Evolutionary conservation across 495 filamentous ascomycete genomes (phyloP).

Genomic region (Staphylotrichum tortipilum): DNA sequence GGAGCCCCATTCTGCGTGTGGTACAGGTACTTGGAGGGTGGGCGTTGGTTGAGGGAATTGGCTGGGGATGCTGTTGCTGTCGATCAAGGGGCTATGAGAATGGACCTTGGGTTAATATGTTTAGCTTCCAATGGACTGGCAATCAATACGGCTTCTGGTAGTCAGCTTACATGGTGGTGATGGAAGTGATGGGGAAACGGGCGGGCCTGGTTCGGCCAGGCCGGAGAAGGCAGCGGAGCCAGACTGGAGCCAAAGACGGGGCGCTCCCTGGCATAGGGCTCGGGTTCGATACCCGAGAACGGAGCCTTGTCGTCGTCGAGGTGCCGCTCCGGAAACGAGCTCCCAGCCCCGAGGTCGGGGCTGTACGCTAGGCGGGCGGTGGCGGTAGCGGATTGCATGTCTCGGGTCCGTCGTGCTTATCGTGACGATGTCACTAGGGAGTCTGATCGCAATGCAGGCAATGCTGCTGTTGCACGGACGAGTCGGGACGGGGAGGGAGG

Average conservation of each 20-base stretch:
- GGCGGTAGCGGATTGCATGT: conserved; percentile 15
- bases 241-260: not conserved
- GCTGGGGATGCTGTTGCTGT: not conserved
- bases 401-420: conserved; percentile 1
- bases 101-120: not conserved
- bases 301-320: conserved; percentile 9
- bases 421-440: conserved; percentile 4
- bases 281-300: not conserved
- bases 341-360: conserved; percentile 10
- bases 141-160: no score
- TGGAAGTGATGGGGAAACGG: not conserved
- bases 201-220: conserved; percentile 1
- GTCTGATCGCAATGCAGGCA: not conserved
- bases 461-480: not conserved
- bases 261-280: not conserved
- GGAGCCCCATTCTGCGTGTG: conserved; percentile 14
- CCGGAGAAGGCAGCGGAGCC: not conserved
- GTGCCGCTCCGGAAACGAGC: conserved; percentile 22
- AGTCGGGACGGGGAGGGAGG: no score
- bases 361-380: conserved; percentile 4
- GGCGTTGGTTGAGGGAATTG: conserved; percentile 1
- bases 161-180: not conserved
- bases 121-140: not conserved
- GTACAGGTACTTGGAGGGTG: no score
- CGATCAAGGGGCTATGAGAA: not conserved